Evolutionary conservation across 2,329 filamentous ascomycete genomes (phyloP), one percentile per base, ranked within the genome.

Genomic region (Parafenestella ontariensis): DNA sequence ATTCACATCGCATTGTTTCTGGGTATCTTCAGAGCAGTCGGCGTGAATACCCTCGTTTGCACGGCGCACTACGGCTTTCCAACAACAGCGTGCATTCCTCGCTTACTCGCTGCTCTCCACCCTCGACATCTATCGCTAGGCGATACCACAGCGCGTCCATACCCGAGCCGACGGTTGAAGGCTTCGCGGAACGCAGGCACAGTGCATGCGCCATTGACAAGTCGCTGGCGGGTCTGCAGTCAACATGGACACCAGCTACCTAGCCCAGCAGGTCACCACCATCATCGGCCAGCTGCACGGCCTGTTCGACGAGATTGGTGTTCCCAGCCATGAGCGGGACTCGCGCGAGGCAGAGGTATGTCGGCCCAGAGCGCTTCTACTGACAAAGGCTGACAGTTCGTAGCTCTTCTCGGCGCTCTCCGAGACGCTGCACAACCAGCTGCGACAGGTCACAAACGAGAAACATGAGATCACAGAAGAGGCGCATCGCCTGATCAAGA

Each of bases 261-360:
- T 98, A 73, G 90, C 92, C 68, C 92, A 96, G 76, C 95, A 98
- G 85, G 91, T 99, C 79, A 95, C 92, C 65, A 92, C 86, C 70
- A 97, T 96, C 73, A 92, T 98, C 74, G 87, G 87, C 76, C 92
- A 97, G 78, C 85, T 99, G 57, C 94, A 98, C 78, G 90, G 90
- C 62, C 85, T 98, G 53, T 99, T 97, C 72, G 95, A 99, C 76
- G 94, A 99, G 74, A 99, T 99, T 71, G 95, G 95, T 54, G 90
- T 99, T n/a, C 87, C 94, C 24, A 87, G 82, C 70, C 92, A 96
- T 87, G 95, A 98, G 77, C 90, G 95, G 71, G 92, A 98, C 73
- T 84, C 86, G 45, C 85, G 95, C 69, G 94, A 98, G 75, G 86
- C 91, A 73, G 92, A 97, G 87, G 93, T 96, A 81, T 55, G 55